These are phyloP conservation scores for Penicillium fuscoglaucum DNA, from an alignment of 2,329 filamentous ascomycete species.

Conservation along the genomic window DNA sequence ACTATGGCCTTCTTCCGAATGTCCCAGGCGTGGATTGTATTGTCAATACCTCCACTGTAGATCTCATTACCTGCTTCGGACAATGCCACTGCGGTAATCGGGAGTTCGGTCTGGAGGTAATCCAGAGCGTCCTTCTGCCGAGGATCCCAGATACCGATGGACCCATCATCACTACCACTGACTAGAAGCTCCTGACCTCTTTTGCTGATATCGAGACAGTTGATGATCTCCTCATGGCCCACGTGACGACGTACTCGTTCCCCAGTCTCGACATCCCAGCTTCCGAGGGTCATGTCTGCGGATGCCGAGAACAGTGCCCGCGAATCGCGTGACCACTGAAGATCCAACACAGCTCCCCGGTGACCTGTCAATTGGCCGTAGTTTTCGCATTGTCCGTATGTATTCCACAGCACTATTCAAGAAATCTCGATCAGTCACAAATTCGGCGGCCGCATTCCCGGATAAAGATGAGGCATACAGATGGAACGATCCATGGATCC, in stretches of 20 bases:
- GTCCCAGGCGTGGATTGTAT: slow-evolving; percentile 97
- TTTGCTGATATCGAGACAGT: slow-evolving; percentile 82
- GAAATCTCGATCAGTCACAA: background rate
- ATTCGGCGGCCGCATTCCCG: background rate
- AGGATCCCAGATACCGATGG: slow-evolving; percentile 94
- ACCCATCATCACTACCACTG: slow-evolving; percentile 90
- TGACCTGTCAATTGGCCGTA: slow-evolving; percentile 87
- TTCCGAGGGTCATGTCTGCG: slow-evolving; percentile 88
- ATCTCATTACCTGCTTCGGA: slow-evolving; percentile 94
- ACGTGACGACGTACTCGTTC: slow-evolving; percentile 85
- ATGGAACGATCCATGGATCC: slow-evolving; percentile 94
- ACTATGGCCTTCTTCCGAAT: slow-evolving; percentile 84
- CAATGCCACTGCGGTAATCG: slow-evolving; percentile 87
- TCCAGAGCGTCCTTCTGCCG: slow-evolving; percentile 84
- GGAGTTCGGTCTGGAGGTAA: slow-evolving; percentile 87
- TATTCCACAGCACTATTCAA: slow-evolving; percentile 80
- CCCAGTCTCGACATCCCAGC: slow-evolving; percentile 94
- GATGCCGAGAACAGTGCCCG: slow-evolving; percentile 88
- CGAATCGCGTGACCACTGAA: slow-evolving; percentile 96
- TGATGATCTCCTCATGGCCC: slow-evolving; percentile 95
- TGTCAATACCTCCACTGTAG: slow-evolving; percentile 92
- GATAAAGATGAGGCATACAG: slow-evolving; percentile 54
- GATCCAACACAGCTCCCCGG: slow-evolving; percentile 83
- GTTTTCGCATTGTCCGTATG: slow-evolving; percentile 90
- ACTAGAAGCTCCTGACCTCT: slow-evolving; percentile 87